Percentiles rank a stretch among this genome's conserved stretches.
phyloP scores from a whole-genome alignment of 345 rosid species.

The Eucalyptus paniculata region DNA sequence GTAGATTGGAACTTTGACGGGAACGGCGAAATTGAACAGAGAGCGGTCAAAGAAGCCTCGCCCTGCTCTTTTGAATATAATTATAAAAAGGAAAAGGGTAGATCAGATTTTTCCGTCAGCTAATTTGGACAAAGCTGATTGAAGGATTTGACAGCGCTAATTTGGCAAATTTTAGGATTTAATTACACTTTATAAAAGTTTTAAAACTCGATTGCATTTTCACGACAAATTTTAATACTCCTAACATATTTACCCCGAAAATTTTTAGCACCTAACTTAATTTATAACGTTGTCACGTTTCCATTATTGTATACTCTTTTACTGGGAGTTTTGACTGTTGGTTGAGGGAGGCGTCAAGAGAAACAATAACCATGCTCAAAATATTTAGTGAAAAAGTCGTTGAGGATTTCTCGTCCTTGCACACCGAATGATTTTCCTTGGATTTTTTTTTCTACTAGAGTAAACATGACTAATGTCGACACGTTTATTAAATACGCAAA shows the following conservation, averaged over 20 bases:
- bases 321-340: not conserved
- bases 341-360: not conserved
- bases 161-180: too few relatives aligned
- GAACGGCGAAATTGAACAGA: not conserved
- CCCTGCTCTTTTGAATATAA: not conserved
- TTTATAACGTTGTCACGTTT: not conserved
- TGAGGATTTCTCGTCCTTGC: not conserved
- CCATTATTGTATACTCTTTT: not conserved
- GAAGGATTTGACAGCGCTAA: too few relatives aligned
- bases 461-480: not conserved
- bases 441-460: not conserved
- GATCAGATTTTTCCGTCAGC: not conserved
- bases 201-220: not conserved
- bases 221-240: not conserved
- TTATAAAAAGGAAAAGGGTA: not conserved
- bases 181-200: too few relatives aligned
- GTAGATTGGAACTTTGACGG: not conserved
- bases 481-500: not conserved
- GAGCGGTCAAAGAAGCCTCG: not conserved
- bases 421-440: not conserved
- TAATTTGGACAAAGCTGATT: not conserved
- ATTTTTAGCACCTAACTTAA: not conserved
- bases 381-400: not conserved
- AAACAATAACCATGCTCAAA: not conserved
- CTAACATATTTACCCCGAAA: fast-evolving